Evolutionary conservation across 2,329 filamentous ascomycete genomes (phyloP).

Genomic region (Epichloe uncinata): DNA sequence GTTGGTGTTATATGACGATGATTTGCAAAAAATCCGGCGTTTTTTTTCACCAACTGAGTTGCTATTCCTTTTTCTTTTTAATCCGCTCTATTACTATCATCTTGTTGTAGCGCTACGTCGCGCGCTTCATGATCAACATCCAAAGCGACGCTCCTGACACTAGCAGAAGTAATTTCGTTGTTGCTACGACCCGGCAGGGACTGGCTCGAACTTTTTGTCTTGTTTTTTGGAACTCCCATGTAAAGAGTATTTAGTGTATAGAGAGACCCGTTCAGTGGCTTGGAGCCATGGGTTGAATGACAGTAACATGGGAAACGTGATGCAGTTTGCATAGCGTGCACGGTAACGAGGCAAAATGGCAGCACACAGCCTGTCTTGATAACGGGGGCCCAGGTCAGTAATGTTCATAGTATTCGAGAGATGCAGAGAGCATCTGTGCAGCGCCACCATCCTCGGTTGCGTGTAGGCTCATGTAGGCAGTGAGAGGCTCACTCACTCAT

Average conservation of each 20-base stretch:
- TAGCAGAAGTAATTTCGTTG: background rate
- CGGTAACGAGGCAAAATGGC: background rate
- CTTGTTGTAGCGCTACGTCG: background rate
- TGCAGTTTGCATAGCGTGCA: too few relatives aligned
- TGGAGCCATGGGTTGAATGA: background rate
- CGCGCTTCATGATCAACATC: background rate
- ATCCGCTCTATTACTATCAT: background rate
- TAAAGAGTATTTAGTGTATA: background rate
- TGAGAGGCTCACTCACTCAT: too few relatives aligned
- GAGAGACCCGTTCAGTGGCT: background rate
- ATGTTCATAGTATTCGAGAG: too few relatives aligned
- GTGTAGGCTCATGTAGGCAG: too few relatives aligned
- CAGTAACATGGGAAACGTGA: background rate
- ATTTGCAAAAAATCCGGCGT: conserved; percentile 12
- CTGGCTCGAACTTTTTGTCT: background rate
- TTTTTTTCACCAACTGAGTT: conserved; percentile 7
- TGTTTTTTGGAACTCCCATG: background rate
- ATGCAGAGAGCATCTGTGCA: too few relatives aligned
- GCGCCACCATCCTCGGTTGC: too few relatives aligned
- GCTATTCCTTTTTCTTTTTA: background rate
- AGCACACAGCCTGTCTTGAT: too few relatives aligned
- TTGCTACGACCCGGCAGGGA: background rate
- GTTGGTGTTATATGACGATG: conserved; percentile 2
- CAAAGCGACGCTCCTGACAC: background rate
- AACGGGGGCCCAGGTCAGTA: too few relatives aligned